These are phyloP conservation scores for Cucumis hystrix DNA, from an alignment of 306 rosid species.

Conservation along the genomic window DNA sequence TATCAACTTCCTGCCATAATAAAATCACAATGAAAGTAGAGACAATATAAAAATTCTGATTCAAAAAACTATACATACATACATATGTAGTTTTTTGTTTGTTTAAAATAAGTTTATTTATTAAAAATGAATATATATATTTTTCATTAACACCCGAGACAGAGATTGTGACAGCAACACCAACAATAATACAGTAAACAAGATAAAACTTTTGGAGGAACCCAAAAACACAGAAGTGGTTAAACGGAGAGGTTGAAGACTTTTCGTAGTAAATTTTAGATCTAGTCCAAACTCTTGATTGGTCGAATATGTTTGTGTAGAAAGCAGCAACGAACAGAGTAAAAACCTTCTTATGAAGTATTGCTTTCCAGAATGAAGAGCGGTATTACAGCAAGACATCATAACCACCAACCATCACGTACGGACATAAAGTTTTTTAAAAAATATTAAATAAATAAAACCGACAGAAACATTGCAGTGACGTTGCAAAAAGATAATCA, in stretches of 20 bases:
- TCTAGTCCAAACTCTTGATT: not conserved
- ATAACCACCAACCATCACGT: not conserved
- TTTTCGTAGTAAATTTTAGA: not conserved
- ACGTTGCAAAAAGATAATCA: not conserved
- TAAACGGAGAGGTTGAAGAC: not conserved
- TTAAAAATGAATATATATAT: too few relatives aligned
- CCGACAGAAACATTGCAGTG: not conserved
- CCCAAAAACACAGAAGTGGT: not conserved
- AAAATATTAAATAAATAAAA: not conserved
- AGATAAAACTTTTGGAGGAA: not conserved
- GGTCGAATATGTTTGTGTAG: not conserved
- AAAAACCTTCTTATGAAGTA: not conserved
- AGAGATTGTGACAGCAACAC: not conserved
- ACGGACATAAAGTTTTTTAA: not conserved
- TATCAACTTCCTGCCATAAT: slow-evolving; percentile 4
- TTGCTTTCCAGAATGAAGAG: not conserved
- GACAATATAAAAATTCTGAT: not conserved
- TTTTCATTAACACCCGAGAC: not conserved
- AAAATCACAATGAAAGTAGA: not conserved
- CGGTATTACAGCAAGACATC: not conserved
- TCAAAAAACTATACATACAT: not conserved
- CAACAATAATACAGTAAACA: not conserved
- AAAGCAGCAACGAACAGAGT: not conserved
- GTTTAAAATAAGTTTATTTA: not conserved
- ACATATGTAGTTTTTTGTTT: not conserved